Evolutionary conservation across 129 eudicot species (phyloP).

Genomic region (Daucus carota): DH1_v3.0 NC_030382.2:57687501-57688000

Average conservation of each 20-base stretch:
- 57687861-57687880: background rate
- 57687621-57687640: slow-evolving; percentile 46
- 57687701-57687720: background rate
- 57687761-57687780: background rate
- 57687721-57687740: background rate
- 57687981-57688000: slow-evolving; percentile 85
- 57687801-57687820: too few species aligned
- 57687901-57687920: background rate
- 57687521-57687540: background rate
- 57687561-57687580: slow-evolving; percentile 68
- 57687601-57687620: slow-evolving; percentile 63
- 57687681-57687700: background rate
- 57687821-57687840: too few species aligned
- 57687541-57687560: slow-evolving; percentile 41
- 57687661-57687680: background rate
- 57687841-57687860: background rate
- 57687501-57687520: background rate
- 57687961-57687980: slow-evolving; percentile 21
- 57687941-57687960: background rate
- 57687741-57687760: background rate
- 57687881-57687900: background rate
- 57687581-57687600: slow-evolving; percentile 89
- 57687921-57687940: background rate
- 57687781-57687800: background rate
- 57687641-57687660: slow-evolving; percentile 53